Evolutionary conservation across 2,329 filamentous ascomycete species (phyloP).

Genomic region (Falciphora oryzae): DNA sequence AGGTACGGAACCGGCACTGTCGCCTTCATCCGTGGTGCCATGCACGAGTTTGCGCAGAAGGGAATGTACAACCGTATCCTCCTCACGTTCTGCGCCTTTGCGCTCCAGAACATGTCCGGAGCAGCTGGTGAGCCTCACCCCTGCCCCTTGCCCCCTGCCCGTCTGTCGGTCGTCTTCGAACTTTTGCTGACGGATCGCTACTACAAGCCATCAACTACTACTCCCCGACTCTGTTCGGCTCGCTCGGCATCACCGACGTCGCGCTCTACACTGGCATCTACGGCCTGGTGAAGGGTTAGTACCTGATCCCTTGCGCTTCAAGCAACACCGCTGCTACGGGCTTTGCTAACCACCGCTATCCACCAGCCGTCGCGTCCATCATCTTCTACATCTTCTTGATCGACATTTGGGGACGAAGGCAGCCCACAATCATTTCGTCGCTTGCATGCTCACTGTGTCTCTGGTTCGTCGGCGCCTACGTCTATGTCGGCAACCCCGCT

Average conservation of each 20-base stretch:
- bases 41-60: slow-evolving; percentile 29
- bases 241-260: slow-evolving; percentile 38
- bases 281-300: slow-evolving; percentile 34
- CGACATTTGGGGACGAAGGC: slow-evolving; percentile 33
- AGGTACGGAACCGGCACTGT: slow-evolving; percentile 27
- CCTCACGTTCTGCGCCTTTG: slow-evolving; percentile 32
- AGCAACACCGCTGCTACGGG: neutral
- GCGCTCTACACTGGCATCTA: slow-evolving; percentile 46
- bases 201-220: slow-evolving; percentile 35
- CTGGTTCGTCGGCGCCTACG: slow-evolving; percentile 47
- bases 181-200: neutral
- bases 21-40: slow-evolving; percentile 29
- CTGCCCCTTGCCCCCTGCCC: neutral
- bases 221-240: slow-evolving; percentile 34
- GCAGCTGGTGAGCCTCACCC: slow-evolving; percentile 20
- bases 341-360: neutral
- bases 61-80: slow-evolving; percentile 35
- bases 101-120: slow-evolving; percentile 35
- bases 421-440: slow-evolving; percentile 41
- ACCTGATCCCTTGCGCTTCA: too few species aligned
- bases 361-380: slow-evolving; percentile 28
- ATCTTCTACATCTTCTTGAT: slow-evolving; percentile 35
- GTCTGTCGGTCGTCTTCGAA: too few species aligned
- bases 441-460: slow-evolving; percentile 41
- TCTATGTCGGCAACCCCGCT: slow-evolving; percentile 44